Evolutionary conservation across 768 basidiomycete species (phyloP).

Genomic region (Podaxis sp.): DNA sequence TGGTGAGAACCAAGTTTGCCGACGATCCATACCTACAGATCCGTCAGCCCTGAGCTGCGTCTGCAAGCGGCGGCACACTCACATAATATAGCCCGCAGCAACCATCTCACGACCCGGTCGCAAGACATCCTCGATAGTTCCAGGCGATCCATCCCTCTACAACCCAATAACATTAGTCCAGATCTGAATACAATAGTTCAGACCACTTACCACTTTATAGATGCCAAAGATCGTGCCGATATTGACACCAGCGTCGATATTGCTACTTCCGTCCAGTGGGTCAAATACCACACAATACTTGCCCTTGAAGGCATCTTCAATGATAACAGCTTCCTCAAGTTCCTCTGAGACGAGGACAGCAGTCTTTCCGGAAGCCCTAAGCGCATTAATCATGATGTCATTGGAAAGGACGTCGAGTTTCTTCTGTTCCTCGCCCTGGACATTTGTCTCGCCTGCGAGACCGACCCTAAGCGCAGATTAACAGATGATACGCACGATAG

Average conservation of each 20-base stretch:
- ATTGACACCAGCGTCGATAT: slow-evolving; percentile 98
- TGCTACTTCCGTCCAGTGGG: slow-evolving; percentile 93
- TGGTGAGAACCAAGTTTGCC: slow-evolving; percentile 93
- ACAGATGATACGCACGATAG: slow-evolving; percentile 5
- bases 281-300: slow-evolving; percentile 98
- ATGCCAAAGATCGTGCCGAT: slow-evolving; percentile 98
- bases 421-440: slow-evolving; percentile 99
- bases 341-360: slow-evolving; percentile 98
- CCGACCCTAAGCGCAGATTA: slow-evolving; percentile 68
- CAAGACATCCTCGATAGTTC: slow-evolving; percentile 85
- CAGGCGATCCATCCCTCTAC: slow-evolving; percentile 74
- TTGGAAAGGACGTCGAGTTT: slow-evolving; percentile 97
- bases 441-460: slow-evolving; percentile 93
- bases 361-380: slow-evolving; percentile 94
- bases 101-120: slow-evolving; percentile 97
- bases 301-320: slow-evolving; percentile 77
- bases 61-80: slow-evolving; percentile 28
- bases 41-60: not conserved
- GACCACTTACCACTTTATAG: slow-evolving; percentile 76
- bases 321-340: slow-evolving; percentile 88
- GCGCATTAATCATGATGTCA: slow-evolving; percentile 98
- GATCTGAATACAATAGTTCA: not conserved
- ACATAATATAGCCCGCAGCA: slow-evolving; percentile 97
- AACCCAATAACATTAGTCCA: slow-evolving; percentile 5
- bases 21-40: slow-evolving; percentile 76